phyloP scores from a whole-genome alignment of 139 green algal species.

The Picochlorum sp. region DNA sequence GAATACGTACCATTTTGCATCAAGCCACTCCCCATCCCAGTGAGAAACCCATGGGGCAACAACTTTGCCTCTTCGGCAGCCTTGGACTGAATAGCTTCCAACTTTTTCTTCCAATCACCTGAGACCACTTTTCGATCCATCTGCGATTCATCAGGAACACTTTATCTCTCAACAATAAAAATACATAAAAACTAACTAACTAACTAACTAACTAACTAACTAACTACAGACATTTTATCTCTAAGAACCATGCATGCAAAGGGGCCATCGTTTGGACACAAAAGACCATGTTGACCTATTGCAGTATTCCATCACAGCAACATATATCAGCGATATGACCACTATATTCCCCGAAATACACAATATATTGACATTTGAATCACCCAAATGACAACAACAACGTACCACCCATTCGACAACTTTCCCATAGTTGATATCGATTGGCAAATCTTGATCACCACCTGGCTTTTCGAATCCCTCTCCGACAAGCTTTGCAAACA shows the following conservation, averaged over 20 bases:
- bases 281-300: too few species aligned
- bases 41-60: constrained; percentile 29
- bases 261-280: too few species aligned
- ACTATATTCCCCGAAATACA: not conserved
- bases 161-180: not conserved
- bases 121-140: constrained; percentile 53
- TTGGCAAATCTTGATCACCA: constrained; percentile 32
- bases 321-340: not conserved
- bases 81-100: constrained; percentile 54
- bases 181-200: too few species aligned
- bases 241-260: too few species aligned
- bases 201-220: too few species aligned
- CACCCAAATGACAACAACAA: not conserved
- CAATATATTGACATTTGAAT: not conserved
- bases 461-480: constrained; percentile 41
- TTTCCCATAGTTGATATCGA: constrained; percentile 63
- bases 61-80: constrained; percentile 23
- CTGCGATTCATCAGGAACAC: too few species aligned
- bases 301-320: too few species aligned
- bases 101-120: constrained; percentile 54
- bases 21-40: constrained; percentile 9
- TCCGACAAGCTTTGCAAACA: constrained; percentile 17
- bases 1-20: too few species aligned
- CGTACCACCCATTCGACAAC: constrained; percentile 65
- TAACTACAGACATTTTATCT: too few species aligned